phyloP scores from a whole-genome alignment of 2,329 filamentous ascomycete genomes.

The Escovopsis sp. region DNA sequence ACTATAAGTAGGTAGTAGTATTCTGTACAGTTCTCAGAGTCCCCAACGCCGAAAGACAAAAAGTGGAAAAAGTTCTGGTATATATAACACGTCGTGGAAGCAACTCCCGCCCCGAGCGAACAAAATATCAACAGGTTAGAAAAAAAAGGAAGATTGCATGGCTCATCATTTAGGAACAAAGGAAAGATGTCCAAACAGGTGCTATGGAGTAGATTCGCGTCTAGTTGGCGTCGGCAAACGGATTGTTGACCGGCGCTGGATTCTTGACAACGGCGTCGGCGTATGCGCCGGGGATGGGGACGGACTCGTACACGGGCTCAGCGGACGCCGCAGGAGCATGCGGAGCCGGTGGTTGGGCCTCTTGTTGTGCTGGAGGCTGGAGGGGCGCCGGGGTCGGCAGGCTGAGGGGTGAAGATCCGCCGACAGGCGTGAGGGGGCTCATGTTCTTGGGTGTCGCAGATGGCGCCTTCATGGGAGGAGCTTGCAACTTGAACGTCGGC shows the following conservation, averaged over 20 bases:
- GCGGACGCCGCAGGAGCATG: conserved; percentile 59
- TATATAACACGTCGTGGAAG: too few relatives aligned
- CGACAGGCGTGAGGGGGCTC: conserved; percentile 43
- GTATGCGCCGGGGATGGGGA: conserved; percentile 83
- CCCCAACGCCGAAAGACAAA: too few relatives aligned
- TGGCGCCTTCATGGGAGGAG: conserved; percentile 67
- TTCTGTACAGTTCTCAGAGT: too few relatives aligned
- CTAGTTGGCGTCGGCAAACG: conserved; percentile 24
- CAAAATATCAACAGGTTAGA: background rate
- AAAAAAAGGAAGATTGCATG: background rate
- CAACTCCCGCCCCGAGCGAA: too few relatives aligned
- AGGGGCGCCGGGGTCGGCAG: conserved; percentile 9
- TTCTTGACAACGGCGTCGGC: conserved; percentile 38
- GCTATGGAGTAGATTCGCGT: too few relatives aligned
- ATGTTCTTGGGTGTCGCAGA: conserved; percentile 60
- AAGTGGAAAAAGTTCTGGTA: too few relatives aligned
- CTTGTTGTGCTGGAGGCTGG: conserved; percentile 25
- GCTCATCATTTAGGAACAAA: background rate
- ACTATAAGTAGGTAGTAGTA: too few relatives aligned
- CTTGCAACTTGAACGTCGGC: conserved; percentile 70
- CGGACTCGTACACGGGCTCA: conserved; percentile 70
- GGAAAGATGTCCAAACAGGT: background rate
- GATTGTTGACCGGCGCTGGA: conserved; percentile 30
- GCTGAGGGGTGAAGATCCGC: conserved; percentile 13
- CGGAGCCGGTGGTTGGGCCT: conserved; percentile 27